Base-by-base conservation (phyloP, 768 basidiomycete species). In the Podaxis sp. region DNA sequence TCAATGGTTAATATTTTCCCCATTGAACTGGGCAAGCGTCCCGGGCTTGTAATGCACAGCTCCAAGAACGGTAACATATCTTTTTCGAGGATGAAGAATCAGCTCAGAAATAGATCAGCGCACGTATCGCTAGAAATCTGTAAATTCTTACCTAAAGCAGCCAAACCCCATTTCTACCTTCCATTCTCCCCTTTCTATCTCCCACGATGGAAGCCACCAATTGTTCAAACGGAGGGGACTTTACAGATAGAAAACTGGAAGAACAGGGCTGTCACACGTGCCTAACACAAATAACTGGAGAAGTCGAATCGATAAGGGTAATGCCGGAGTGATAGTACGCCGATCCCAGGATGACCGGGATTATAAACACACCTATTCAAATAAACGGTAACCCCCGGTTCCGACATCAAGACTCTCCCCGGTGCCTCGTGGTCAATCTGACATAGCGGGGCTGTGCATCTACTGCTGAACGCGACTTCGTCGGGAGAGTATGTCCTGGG, bases 261-360 rank as follows among this genome's bases (percentile, higher is more conserved):
- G 24, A 3, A 15, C 19, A 36, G 36, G 19, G 58, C 12, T 29
- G 17, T 13, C 25, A 36, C 38, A 33, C 54, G 54, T 55, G 7
- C 37, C 38, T 40, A 40, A 27, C 17, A 17, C 52, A 11, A 46
- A 24, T 19, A 17, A 24, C 38, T 37, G 40, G 17, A 38, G 4
- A 25, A 11, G 13, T 12, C 33, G 59, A 41, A 52, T 52, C n/a
- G n/a, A 55, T 61, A 59, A 40, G 49, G 22, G 49, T 50, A 24
- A 51, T 24, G 40, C 40, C 51, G 53, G 29, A 17, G 22, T 12
- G 25, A 15, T 43, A n/a, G 29, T 46, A 2, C 33, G 9, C 60
- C 60, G 60, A 36, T 61, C 53, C 52, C 53, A 61, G 52, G 60
- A 36, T 37, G 60, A 13, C 60, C 60, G 60, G 60, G 8, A 17